Evolutionary conservation across 108 stramenopile species (phyloP).

Genomic region (Cylindrotheca fusiformis): DNA sequence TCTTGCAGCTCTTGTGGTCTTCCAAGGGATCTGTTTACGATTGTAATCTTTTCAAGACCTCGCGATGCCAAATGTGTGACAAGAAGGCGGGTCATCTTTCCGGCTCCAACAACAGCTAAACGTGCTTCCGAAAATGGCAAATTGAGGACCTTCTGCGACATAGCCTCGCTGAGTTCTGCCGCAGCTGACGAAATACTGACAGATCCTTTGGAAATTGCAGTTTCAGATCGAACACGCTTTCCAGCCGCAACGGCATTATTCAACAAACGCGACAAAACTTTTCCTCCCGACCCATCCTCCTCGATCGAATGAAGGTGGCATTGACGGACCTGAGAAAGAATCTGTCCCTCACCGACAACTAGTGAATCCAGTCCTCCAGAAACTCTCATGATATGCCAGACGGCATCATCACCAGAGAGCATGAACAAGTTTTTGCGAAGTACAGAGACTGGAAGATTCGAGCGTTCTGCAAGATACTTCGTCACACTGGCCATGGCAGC

Average conservation of each 20-base stretch:
- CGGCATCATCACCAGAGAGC: slow-evolving; percentile 93
- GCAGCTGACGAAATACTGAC: slow-evolving; percentile 95
- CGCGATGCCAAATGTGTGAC: slow-evolving; percentile 93
- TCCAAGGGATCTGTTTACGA: slow-evolving; percentile 90
- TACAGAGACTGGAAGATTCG: slow-evolving; percentile 75
- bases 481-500: slow-evolving; percentile 89
- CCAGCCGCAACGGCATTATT: slow-evolving; percentile 96
- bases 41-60: slow-evolving; percentile 91
- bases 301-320: slow-evolving; percentile 96
- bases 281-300: slow-evolving; percentile 95
- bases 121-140: slow-evolving; percentile 88
- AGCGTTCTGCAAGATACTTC: slow-evolving; percentile 79
- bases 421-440: slow-evolving; percentile 93
- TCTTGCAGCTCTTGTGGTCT: slow-evolving; percentile 82
- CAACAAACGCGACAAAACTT: slow-evolving; percentile 90
- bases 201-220: slow-evolving; percentile 94
- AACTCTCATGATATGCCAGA: slow-evolving; percentile 97
- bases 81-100: slow-evolving; percentile 96
- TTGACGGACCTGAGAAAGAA: slow-evolving; percentile 93
- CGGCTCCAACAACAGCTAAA: slow-evolving; percentile 95
- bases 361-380: slow-evolving; percentile 96
- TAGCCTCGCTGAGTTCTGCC: slow-evolving; percentile 89
- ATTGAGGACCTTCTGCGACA: slow-evolving; percentile 78
- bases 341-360: slow-evolving; percentile 99
- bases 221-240: slow-evolving; percentile 95